phyloP scores from a whole-genome alignment of 176 grass and related monocot genomes.

The Aegilops longissima region DNA sequence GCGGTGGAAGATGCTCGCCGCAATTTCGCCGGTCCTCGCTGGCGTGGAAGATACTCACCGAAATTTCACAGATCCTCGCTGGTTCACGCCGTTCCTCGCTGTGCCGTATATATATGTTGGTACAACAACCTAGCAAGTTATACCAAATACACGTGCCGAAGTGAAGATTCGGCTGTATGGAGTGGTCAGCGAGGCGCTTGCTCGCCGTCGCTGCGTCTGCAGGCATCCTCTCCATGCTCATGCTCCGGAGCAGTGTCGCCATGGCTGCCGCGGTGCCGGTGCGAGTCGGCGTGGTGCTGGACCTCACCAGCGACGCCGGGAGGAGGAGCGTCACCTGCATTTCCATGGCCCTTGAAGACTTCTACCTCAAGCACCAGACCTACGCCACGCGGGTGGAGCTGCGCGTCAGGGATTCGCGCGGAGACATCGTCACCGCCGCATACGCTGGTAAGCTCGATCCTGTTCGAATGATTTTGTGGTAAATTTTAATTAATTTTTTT shows the following conservation, averaged over 20 bases:
- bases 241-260: not conserved
- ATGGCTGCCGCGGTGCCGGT: not conserved
- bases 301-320: constrained; percentile 14
- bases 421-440: constrained; percentile 18
- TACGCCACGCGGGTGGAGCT: constrained; percentile 30
- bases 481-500: too few relatives aligned
- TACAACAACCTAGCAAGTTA: too few relatives aligned
- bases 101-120: too few relatives aligned
- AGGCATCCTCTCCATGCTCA: not conserved
- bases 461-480: too few relatives aligned
- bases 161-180: not conserved
- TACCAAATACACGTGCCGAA: not conserved
- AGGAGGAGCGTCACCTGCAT: constrained; percentile 36
- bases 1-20: too few relatives aligned
- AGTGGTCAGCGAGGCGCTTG: not conserved
- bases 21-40: too few relatives aligned
- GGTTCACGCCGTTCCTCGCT: too few relatives aligned
- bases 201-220: not conserved
- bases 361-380: constrained; percentile 8
- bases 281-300: constrained; percentile 47
- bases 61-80: too few relatives aligned
- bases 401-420: constrained; percentile 21
- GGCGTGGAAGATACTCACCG: too few relatives aligned
- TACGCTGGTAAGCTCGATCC: constrained; percentile 24
- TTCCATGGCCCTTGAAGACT: constrained; percentile 46